Evolutionary conservation across 495 filamentous ascomycete species (phyloP), one percentile per base, ranked within the genome.

Genomic region (Aspergillus bridgeri): DNA sequence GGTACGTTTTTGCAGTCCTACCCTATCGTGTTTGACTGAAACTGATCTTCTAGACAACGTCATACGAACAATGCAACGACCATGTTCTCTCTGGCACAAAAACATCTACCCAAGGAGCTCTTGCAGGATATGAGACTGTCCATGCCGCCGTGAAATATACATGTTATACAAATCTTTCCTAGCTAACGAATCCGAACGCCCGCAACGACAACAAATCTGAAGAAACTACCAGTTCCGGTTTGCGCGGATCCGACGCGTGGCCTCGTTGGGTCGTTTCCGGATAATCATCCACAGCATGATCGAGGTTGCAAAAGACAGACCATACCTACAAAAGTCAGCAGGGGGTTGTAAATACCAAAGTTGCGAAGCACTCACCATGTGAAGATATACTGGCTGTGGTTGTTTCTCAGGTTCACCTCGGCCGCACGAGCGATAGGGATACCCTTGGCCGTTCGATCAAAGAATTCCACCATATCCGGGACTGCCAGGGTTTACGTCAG

Each of bases 311-410:
- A 88, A 68, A 38, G 87, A 87, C 25, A 98, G 81, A 46, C 90
- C 90, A 68, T 92, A 98, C 92, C 92, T 97, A 61, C 24, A 44
- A 21, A 54, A 20, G 59, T 75, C 19, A 73, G 73, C 58, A 23
- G 62, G 13, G 24, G 44, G 18, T 22, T 23, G 19, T 13, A 6
- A 46, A 42, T 29, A 20, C 46, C 11, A n/a, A 42, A 23, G 25
- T 5, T 24, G n/a, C 22, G 8, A 50, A 42, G 23, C 25, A 77
- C 85, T 66, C 83, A 96, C 94, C 94, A 98, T 52, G 94, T 98
- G 69, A 96, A 92, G 56, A 98, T 97, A 67, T 98, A 98, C 75
- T 98, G 93, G 62, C 89, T 85, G 74, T 98, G 94, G 71, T 93
- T 97, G 69, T 98, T 98, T 67, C 89, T 83, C 70, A 98, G 74